Evolutionary conservation across 441 rosid genomes (phyloP).

Genomic region (Dalechampia spathulata): DNA sequence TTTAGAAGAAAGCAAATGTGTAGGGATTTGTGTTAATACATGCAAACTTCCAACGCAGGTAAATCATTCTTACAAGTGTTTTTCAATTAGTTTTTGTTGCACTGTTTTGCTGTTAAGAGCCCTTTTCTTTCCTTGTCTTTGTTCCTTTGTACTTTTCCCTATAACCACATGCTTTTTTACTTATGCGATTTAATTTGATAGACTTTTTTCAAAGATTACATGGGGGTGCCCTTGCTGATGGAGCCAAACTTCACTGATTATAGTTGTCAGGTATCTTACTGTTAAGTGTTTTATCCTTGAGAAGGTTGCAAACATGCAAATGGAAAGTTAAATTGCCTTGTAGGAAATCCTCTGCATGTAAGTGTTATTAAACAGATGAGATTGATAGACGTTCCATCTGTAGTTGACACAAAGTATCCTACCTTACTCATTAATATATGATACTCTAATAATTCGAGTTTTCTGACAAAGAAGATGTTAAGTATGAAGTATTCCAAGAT

Average conservation of each 20-base stretch:
- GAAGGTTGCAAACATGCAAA: too few relatives aligned
- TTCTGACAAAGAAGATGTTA: too few relatives aligned
- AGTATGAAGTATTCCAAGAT: too few relatives aligned
- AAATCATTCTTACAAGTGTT: neutral
- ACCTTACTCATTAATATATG: too few relatives aligned
- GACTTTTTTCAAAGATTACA: slow-evolving; percentile 72
- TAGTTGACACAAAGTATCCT: too few relatives aligned
- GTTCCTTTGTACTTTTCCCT: neutral
- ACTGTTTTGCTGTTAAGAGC: too few relatives aligned
- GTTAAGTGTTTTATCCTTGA: neutral
- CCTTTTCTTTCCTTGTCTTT: neutral
- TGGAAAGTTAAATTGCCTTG: neutral
- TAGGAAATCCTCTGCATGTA: neutral
- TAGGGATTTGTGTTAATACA: slow-evolving; percentile 73
- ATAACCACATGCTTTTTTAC: too few relatives aligned
- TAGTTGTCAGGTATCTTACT: slow-evolving; percentile 63
- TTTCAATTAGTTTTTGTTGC: neutral
- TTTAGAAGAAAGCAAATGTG: slow-evolving; percentile 87
- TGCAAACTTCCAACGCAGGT: slow-evolving; percentile 95
- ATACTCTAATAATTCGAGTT: too few relatives aligned
- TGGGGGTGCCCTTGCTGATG: slow-evolving; percentile 80
- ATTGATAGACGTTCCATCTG: too few relatives aligned
- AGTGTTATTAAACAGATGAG: too few relatives aligned
- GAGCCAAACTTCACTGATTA: slow-evolving; percentile 83
- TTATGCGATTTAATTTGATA: slow-evolving; percentile 15